These are phyloP conservation scores for Auriscalpium microsporum DNA, from an alignment of 768 basidiomycete species.

Conservation along the genomic window DNA sequence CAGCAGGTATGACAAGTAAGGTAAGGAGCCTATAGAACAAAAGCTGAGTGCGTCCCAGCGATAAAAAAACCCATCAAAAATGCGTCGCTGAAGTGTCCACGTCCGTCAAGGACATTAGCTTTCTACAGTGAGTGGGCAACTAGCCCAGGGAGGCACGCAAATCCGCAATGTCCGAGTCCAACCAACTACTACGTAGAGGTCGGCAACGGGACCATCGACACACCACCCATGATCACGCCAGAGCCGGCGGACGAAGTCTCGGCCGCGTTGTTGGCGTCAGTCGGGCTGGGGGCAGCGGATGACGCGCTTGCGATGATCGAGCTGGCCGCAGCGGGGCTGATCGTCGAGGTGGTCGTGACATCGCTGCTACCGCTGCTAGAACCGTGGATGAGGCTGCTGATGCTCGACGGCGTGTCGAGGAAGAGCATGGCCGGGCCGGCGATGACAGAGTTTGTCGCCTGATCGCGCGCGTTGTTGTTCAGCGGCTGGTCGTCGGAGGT, in stretches of 20 bases:
- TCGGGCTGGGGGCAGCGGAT: not conserved
- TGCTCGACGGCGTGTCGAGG: constrained; percentile 49
- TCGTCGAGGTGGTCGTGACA: constrained; percentile 5
- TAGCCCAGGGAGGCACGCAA: not conserved
- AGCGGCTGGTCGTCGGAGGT: constrained; percentile 58
- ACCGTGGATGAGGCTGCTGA: constrained; percentile 38
- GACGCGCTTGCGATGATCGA: constrained; percentile 15
- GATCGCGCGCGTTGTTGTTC: constrained; percentile 50
- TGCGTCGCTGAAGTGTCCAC: not conserved
- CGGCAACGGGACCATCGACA: constrained; percentile 23
- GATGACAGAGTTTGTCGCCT: constrained; percentile 44
- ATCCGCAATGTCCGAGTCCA: not conserved
- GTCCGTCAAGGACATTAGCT: not conserved
- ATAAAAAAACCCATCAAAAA: not conserved
- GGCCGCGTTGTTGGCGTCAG: not conserved
- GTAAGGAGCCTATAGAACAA: not conserved
- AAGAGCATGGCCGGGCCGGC: constrained; percentile 68
- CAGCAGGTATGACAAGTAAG: not conserved
- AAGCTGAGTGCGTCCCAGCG: not conserved
- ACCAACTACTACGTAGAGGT: not conserved
- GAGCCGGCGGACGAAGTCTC: constrained; percentile 27
- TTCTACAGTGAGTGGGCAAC: not conserved
- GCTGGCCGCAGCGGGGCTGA: constrained; percentile 18
- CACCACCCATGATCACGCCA: constrained; percentile 38
- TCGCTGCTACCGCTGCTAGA: constrained; percentile 2